These are phyloP conservation scores for Ascochyta rabiei DNA, from an alignment of 2,329 filamentous ascomycete genomes.

Conservation along the genomic window DNA sequence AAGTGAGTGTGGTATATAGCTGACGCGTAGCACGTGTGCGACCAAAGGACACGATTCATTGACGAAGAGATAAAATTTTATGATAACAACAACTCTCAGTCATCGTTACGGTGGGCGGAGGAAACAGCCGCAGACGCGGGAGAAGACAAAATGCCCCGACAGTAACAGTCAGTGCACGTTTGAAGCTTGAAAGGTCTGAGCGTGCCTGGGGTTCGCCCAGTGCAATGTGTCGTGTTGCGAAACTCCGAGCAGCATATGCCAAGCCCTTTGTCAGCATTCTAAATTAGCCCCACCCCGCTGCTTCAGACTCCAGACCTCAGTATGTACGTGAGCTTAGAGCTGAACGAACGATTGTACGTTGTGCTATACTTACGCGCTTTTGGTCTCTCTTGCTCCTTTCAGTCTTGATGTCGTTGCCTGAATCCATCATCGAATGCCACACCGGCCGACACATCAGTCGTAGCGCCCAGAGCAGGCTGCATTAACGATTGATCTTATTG, in stretches of 20 bases:
- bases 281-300: background rate
- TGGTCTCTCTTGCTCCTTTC: too few species aligned
- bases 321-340: too few species aligned
- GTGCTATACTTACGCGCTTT: too few species aligned
- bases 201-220: slow-evolving; percentile 8
- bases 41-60: background rate
- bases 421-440: too few species aligned
- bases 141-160: slow-evolving; percentile 1
- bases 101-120: background rate
- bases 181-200: slow-evolving; percentile 9
- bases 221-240: slow-evolving; percentile 7
- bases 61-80: background rate
- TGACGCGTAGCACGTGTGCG: background rate
- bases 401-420: too few species aligned
- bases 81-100: background rate
- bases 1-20: background rate
- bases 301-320: too few species aligned
- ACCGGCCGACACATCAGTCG: too few species aligned
- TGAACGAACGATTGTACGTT: too few species aligned
- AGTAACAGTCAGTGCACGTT: slow-evolving; percentile 4
- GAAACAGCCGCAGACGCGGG: background rate
- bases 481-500: too few species aligned
- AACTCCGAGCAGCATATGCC: slow-evolving; percentile 1
- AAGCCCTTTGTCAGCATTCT: background rate
- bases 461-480: too few species aligned